Percentiles rank a stretch among this genome's conserved stretches.
phyloP scores from a whole-genome alignment of 495 filamentous ascomycete genomes.

The Lasiosphaeria ovina region DNA sequence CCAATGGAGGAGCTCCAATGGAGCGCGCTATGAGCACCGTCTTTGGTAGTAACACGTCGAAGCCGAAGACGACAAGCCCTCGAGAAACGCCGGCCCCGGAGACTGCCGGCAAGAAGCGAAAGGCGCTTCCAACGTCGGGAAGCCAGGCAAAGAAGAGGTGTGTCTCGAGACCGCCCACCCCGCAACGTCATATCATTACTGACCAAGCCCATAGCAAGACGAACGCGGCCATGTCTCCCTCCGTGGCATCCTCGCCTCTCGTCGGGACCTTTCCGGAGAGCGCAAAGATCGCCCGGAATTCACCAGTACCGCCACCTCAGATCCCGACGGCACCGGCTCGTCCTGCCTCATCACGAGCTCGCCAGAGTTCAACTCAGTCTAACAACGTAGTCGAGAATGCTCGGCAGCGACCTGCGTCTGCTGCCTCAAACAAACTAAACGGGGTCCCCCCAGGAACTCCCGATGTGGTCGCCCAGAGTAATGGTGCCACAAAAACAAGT shows the following conservation, averaged over 20 bases:
- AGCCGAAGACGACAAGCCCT: conserved; percentile 54
- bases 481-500: conserved; percentile 31
- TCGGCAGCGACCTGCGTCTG: conserved; percentile 59
- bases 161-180: conserved; percentile 19
- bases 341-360: conserved; percentile 63
- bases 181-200: conserved; percentile 6
- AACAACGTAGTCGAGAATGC: conserved; percentile 42
- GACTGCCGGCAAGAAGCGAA: conserved; percentile 59
- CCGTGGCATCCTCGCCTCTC: conserved; percentile 70
- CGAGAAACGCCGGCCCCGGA: conserved; percentile 64
- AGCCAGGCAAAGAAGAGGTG: conserved; percentile 71
- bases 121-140: conserved; percentile 61
- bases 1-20: conserved; percentile 55
- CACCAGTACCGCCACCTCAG: conserved; percentile 38
- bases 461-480: conserved; percentile 24
- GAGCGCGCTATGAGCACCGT: conserved; percentile 69
- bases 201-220: conserved; percentile 26
- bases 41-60: conserved; percentile 48
- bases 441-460: conserved; percentile 24
- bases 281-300: conserved; percentile 39
- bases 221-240: conserved; percentile 58
- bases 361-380: conserved; percentile 63
- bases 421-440: conserved; percentile 51
- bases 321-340: conserved; percentile 33
- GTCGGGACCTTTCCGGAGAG: conserved; percentile 58